phyloP scores from a whole-genome alignment of 108 stramenopile species.

The Nitzschia sp. region DNA sequence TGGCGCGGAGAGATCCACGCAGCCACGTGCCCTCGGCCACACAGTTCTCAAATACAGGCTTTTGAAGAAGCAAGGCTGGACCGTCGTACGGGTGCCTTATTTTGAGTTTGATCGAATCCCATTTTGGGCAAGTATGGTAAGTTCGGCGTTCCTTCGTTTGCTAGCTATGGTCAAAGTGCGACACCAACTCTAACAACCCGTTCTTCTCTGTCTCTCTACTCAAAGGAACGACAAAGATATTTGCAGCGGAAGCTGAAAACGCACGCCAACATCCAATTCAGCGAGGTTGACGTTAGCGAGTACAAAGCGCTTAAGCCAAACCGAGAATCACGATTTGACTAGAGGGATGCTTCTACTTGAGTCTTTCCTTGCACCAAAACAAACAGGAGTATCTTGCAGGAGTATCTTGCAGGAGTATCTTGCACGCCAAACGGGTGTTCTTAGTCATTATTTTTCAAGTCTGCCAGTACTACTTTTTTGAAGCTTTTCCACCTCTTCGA shows the following conservation, averaged over 20 bases:
- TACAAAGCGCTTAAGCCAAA: slow-evolving; percentile 66
- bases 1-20: slow-evolving; percentile 27
- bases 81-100: slow-evolving; percentile 82
- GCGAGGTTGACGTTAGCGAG: slow-evolving; percentile 78
- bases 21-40: slow-evolving; percentile 77
- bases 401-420: not conserved
- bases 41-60: slow-evolving; percentile 83
- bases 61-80: slow-evolving; percentile 84
- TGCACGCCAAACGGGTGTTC: not conserved
- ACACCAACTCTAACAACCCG: too few relatives aligned
- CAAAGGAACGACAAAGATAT: slow-evolving; percentile 80
- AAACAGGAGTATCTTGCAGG: not conserved
- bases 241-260: slow-evolving; percentile 85
- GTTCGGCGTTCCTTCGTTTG: too few relatives aligned
- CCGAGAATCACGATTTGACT: slow-evolving; percentile 78
- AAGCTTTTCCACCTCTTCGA: too few relatives aligned
- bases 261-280: slow-evolving; percentile 75
- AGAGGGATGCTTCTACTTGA: not conserved
- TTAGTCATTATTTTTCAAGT: too few relatives aligned
- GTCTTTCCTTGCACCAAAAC: not conserved
- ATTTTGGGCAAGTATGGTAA: slow-evolving; percentile 80
- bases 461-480: too few relatives aligned
- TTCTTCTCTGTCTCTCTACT: too few relatives aligned
- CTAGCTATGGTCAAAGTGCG: too few relatives aligned
- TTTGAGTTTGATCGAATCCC: slow-evolving; percentile 91